A percentile compares a stretch with the other conserved stretches of the same genome.
Evolutionary conservation across 2,329 filamentous ascomycete genomes (phyloP).

Genomic region (Neofusicoccum parvum): DNA sequence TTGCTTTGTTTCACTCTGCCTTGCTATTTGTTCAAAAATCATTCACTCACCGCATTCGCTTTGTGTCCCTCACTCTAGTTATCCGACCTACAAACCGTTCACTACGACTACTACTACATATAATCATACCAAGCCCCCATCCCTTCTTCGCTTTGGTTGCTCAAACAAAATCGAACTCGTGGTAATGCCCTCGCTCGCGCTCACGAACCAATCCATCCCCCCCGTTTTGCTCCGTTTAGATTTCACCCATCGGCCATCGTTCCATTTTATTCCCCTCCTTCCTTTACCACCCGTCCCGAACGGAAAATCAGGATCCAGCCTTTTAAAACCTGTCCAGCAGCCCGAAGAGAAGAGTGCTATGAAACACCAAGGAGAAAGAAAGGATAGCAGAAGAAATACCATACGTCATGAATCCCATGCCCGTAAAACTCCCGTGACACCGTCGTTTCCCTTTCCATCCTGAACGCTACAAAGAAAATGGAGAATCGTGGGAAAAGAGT

Average conservation of each 20-base stretch:
- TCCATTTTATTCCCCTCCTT: not conserved
- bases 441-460: not conserved
- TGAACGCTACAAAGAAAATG: not conserved
- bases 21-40: no score
- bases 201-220: no score
- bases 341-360: not conserved
- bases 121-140: not conserved
- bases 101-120: constrained; percentile 12
- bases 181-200: not conserved
- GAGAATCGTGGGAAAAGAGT: not conserved
- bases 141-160: not conserved
- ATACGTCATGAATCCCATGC: constrained; percentile 10
- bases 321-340: not conserved
- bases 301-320: not conserved
- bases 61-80: no score
- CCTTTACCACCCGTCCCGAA: not conserved
- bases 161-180: not conserved
- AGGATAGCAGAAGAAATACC: not conserved
- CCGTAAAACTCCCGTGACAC: constrained; percentile 9
- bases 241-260: not conserved
- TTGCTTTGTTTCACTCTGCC: no score
- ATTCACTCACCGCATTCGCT: no score
- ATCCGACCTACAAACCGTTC: no score
- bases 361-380: not conserved
- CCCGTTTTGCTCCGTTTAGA: not conserved